phyloP scores from a whole-genome alignment of 2,329 filamentous ascomycete genomes.

The Pseudogymnoascus sp. region DNA sequence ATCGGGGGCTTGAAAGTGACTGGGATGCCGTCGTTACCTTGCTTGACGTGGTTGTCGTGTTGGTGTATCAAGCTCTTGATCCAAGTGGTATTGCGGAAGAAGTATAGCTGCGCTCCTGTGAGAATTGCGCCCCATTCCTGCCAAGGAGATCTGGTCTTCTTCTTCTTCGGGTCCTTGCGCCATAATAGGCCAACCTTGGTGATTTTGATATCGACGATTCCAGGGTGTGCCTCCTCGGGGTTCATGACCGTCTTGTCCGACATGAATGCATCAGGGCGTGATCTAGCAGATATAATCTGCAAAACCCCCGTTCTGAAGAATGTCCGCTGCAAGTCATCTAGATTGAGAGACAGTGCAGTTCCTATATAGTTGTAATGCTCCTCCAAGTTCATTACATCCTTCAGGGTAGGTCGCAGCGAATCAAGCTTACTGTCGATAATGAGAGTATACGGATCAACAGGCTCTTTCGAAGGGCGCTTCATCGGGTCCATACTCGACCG shows the following conservation, averaged over 20 bases:
- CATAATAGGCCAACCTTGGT: slow-evolving; percentile 92
- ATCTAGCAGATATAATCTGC: slow-evolving; percentile 90
- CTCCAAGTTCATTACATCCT: slow-evolving; percentile 85
- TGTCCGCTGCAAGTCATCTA: slow-evolving; percentile 73
- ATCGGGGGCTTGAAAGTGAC: slow-evolving; percentile 87
- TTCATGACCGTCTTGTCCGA: slow-evolving; percentile 77
- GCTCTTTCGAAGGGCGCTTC: slow-evolving; percentile 63
- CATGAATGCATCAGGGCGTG: slow-evolving; percentile 91
- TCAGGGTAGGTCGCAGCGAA: slow-evolving; percentile 71
- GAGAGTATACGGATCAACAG: slow-evolving; percentile 88
- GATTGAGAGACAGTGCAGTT: slow-evolving; percentile 64
- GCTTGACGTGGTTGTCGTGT: slow-evolving; percentile 71
- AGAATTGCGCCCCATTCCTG: slow-evolving; percentile 97
- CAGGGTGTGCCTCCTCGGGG: slow-evolving; percentile 77
- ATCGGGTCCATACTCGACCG: slow-evolving; percentile 54
- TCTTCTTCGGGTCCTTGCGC: slow-evolving; percentile 90
- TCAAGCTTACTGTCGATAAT: slow-evolving; percentile 88
- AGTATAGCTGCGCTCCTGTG: slow-evolving; percentile 93
- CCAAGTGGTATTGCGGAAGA: slow-evolving; percentile 91
- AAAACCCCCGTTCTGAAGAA: slow-evolving; percentile 88
- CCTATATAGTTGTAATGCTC: slow-evolving; percentile 87
- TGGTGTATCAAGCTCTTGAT: slow-evolving; percentile 86
- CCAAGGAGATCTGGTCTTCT: slow-evolving; percentile 91
- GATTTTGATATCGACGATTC: slow-evolving; percentile 93
- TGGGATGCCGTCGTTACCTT: slow-evolving; percentile 64